phyloP scores from a whole-genome alignment of 805 yeast species.

The Ogataea methanolica region DNA sequence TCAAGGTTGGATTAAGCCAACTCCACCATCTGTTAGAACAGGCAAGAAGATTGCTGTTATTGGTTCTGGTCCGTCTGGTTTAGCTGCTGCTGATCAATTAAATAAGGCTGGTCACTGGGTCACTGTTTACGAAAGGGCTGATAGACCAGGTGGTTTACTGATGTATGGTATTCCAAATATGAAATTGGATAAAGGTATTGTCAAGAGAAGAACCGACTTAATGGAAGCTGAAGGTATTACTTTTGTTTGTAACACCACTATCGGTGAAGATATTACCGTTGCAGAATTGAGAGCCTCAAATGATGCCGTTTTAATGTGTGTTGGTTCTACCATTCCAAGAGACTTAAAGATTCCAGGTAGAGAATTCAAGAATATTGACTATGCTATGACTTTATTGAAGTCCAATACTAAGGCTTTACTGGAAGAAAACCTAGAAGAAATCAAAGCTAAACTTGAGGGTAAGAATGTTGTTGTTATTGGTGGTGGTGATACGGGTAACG shows the following conservation, averaged over 20 bases:
- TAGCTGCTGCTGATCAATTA: slow-evolving; percentile 95
- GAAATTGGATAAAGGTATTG: slow-evolving; percentile 92
- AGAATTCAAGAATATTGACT: slow-evolving; percentile 81
- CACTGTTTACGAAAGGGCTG: slow-evolving; percentile 89
- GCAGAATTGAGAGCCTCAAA: slow-evolving; percentile 57
- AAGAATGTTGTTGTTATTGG: slow-evolving; percentile 95
- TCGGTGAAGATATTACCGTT: slow-evolving; percentile 79
- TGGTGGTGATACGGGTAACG: slow-evolving; percentile 99
- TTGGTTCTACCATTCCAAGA: slow-evolving; percentile 96
- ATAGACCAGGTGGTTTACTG: slow-evolving; percentile 92
- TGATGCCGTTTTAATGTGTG: slow-evolving; percentile 87
- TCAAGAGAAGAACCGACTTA: slow-evolving; percentile 88
- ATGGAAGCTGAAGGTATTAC: slow-evolving; percentile 86
- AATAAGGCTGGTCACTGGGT: slow-evolving; percentile 94
- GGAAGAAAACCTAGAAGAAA: slow-evolving; percentile 72
- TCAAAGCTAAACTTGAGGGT: slow-evolving; percentile 67
- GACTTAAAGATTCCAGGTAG: slow-evolving; percentile 94
- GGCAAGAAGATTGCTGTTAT: slow-evolving; percentile 81
- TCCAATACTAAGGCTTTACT: slow-evolving; percentile 87
- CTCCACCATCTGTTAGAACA: slow-evolving; percentile 73
- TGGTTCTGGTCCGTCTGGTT: slow-evolving; percentile 98
- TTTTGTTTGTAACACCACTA: slow-evolving; percentile 69
- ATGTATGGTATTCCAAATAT: slow-evolving; percentile 99
- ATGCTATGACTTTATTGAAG: slow-evolving; percentile 88
- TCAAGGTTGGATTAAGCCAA: slow-evolving; percentile 92